Evolutionary conservation across 352 stramenopile species (phyloP).

Genomic region (Pythium phragmiticola): DNA sequence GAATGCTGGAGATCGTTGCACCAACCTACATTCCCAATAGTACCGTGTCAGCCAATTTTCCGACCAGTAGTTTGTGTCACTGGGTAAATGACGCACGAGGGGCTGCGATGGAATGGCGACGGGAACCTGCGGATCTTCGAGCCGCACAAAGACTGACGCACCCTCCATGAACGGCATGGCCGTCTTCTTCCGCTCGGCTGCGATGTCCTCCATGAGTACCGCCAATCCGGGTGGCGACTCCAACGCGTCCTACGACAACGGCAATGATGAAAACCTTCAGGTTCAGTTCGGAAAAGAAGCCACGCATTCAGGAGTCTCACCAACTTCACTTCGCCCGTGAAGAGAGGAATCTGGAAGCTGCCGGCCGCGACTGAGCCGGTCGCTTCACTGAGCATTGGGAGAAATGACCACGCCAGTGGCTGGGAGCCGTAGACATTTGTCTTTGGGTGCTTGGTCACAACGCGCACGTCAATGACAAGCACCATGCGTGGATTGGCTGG

Average conservation of each 20-base stretch:
- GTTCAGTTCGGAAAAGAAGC: background rate
- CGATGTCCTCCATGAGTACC: constrained; percentile 40
- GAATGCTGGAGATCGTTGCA: constrained; percentile 42
- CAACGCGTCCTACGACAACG: constrained; percentile 33
- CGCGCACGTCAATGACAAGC: constrained; percentile 62
- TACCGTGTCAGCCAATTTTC: background rate
- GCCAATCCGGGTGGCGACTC: constrained; percentile 26
- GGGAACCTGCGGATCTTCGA: constrained; percentile 65
- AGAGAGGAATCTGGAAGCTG: constrained; percentile 59
- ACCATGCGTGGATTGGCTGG: constrained; percentile 28
- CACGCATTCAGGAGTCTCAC: constrained; percentile 25
- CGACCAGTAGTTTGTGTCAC: too few relatives aligned
- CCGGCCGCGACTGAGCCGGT: constrained; percentile 35
- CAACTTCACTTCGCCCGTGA: constrained; percentile 58
- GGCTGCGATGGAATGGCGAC: constrained; percentile 26
- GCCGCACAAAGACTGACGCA: constrained; percentile 54
- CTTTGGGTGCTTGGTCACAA: constrained; percentile 42
- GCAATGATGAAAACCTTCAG: background rate
- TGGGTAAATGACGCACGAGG: constrained; percentile 34
- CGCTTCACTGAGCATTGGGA: constrained; percentile 43
- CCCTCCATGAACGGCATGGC: constrained; percentile 37
- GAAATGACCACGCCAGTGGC: constrained; percentile 63
- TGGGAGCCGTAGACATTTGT: constrained; percentile 42
- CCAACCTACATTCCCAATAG: constrained; percentile 20
- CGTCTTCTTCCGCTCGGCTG: constrained; percentile 46